Percentiles rank a stretch among this genome's conserved stretches.
Evolutionary conservation across 208 protist species (phyloP).

Genomic region (Angomonas desouzai): DNA sequence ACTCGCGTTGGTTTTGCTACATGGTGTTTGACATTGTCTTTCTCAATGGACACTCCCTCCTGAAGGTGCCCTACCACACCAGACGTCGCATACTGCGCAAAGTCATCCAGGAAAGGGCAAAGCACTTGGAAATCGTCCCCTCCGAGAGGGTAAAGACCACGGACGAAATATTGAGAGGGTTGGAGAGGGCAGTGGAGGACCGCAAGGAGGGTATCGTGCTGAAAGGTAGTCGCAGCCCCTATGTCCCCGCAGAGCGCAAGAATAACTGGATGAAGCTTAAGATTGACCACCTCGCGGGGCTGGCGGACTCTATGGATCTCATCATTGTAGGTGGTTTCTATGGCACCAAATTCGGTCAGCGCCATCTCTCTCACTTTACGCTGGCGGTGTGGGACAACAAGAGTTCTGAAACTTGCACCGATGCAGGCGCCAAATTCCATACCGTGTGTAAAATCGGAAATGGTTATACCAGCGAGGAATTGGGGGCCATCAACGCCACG

Average conservation of each 20-base stretch:
- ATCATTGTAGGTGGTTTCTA: slow-evolving; percentile 49
- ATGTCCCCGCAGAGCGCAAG: slow-evolving; percentile 44
- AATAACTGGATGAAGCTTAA: slow-evolving; percentile 72
- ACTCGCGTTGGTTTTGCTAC: slow-evolving; percentile 42
- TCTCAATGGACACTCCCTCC: slow-evolving; percentile 34
- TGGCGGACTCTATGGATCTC: slow-evolving; percentile 44
- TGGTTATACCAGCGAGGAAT: slow-evolving; percentile 50
- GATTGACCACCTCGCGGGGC: slow-evolving; percentile 39
- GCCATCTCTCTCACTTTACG: slow-evolving; percentile 45
- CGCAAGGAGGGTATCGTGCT: slow-evolving; percentile 48
- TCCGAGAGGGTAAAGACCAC: slow-evolving; percentile 17
- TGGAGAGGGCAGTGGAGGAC: slow-evolving; percentile 29
- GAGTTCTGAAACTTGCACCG: not conserved
- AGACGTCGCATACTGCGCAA: slow-evolving; percentile 18
- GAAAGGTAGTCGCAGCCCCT: slow-evolving; percentile 27
- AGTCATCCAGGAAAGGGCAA: slow-evolving; percentile 16
- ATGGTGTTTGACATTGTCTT: slow-evolving; percentile 51
- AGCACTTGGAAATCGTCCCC: slow-evolving; percentile 33
- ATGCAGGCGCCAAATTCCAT: slow-evolving; percentile 19
- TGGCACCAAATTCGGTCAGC: slow-evolving; percentile 53
- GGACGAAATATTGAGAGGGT: slow-evolving; percentile 23
- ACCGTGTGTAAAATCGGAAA: slow-evolving; percentile 66
- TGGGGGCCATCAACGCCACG: slow-evolving; percentile 22
- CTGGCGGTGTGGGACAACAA: slow-evolving; percentile 28
- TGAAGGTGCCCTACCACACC: slow-evolving; percentile 19